phyloP scores from a whole-genome alignment of 805 yeast genomes.

The Candida patagonica region DNA sequence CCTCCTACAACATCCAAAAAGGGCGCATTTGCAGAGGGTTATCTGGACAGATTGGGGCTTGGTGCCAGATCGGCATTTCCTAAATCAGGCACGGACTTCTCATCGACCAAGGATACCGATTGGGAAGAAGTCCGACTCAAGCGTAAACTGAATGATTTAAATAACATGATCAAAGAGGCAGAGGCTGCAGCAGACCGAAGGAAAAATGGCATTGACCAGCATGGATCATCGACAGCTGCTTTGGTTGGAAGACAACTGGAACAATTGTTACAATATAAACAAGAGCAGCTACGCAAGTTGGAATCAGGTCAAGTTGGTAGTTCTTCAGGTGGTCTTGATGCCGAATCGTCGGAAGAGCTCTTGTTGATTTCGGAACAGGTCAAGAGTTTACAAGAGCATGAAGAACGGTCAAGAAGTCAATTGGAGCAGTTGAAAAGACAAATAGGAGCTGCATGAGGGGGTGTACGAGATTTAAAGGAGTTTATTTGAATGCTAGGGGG shows the following conservation, averaged over 20 bases:
- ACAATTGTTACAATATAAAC: slow-evolving; percentile 72
- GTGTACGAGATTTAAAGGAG: too few relatives aligned
- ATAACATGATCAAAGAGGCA: slow-evolving; percentile 51
- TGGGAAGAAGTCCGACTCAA: slow-evolving; percentile 87
- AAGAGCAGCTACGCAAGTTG: slow-evolving; percentile 41
- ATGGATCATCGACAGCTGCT: slow-evolving; percentile 26
- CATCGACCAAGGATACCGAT: slow-evolving; percentile 52
- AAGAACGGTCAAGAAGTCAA: slow-evolving; percentile 52
- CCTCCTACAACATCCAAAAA: slow-evolving; percentile 16
- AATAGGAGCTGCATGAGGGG: neutral
- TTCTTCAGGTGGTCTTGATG: slow-evolving; percentile 10
- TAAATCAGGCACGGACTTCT: slow-evolving; percentile 60
- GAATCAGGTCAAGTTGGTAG: slow-evolving; percentile 22
- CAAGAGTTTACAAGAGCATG: slow-evolving; percentile 57
- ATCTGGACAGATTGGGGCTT: slow-evolving; percentile 50
- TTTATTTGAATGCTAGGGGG: too few relatives aligned
- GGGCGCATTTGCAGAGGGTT: slow-evolving; percentile 35
- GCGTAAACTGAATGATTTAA: slow-evolving; percentile 69
- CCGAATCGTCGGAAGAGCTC: slow-evolving; percentile 41
- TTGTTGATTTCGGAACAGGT: slow-evolving; percentile 74
- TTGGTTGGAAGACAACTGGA: slow-evolving; percentile 59
- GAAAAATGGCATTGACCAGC: slow-evolving; percentile 27
- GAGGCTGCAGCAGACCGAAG: slow-evolving; percentile 38
- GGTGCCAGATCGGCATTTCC: slow-evolving; percentile 22
- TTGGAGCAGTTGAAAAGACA: slow-evolving; percentile 34